phyloP scores from a whole-genome alignment of 768 basidiomycete species.

The Cyclocybe cylindracea region DNA sequence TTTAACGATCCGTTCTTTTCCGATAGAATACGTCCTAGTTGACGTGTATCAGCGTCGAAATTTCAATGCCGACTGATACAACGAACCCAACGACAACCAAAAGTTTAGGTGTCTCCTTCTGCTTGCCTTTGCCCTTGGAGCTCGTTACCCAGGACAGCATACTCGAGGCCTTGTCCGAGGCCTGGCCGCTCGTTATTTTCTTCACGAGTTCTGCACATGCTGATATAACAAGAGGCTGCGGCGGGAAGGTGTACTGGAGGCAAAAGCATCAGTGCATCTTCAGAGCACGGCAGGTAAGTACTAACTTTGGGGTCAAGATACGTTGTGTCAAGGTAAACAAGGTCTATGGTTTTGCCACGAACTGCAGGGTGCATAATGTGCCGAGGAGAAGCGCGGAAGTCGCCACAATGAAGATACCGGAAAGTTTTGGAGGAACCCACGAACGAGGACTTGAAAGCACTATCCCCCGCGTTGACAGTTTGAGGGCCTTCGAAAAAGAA shows the following conservation, averaged over 20 bases:
- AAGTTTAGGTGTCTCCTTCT: conserved; percentile 31
- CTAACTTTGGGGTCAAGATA: conserved; percentile 84
- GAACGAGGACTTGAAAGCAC: conserved; percentile 65
- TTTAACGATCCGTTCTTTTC: conserved; percentile 97
- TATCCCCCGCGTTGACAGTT: conserved; percentile 87
- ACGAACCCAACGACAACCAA: conserved; percentile 75
- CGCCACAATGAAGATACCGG: conserved; percentile 95
- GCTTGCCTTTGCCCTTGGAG: conserved; percentile 34
- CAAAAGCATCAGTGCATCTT: background rate
- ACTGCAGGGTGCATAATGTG: conserved; percentile 87
- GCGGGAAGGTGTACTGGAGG: conserved; percentile 85
- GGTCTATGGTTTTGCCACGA: conserved; percentile 79
- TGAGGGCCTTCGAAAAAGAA: conserved; percentile 94
- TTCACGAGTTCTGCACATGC: conserved; percentile 87
- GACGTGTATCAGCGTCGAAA: background rate
- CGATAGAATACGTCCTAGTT: conserved; percentile 89
- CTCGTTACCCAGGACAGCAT: conserved; percentile 55
- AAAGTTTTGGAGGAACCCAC: conserved; percentile 73
- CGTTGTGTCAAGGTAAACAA: conserved; percentile 94
- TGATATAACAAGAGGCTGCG: conserved; percentile 90
- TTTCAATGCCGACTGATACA: background rate
- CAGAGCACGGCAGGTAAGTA: background rate
- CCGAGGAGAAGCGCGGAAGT: conserved; percentile 86
- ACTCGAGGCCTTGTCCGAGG: conserved; percentile 30
- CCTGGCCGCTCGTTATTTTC: conserved; percentile 48